Percentiles rank a stretch among this genome's conserved stretches.
Conservation (phyloP, 345 rosid genomes). For the Hibiscus mutabilis region DNA sequence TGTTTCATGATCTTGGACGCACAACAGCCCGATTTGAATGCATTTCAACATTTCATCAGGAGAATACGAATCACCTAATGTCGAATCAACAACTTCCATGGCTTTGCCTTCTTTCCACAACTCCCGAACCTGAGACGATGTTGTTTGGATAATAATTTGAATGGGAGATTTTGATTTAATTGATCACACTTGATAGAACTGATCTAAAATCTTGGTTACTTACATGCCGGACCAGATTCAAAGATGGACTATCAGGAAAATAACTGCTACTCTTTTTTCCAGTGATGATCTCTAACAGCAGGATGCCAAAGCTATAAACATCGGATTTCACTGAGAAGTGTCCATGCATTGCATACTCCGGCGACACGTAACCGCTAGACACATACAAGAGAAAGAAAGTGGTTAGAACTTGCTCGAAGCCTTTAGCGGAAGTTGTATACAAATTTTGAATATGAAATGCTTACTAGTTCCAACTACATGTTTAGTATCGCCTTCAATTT, state of each 20-base stretch:
- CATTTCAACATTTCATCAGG: slow-evolving; percentile 31
- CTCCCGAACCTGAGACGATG: slow-evolving; percentile 41
- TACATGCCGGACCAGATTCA: slow-evolving; percentile 46
- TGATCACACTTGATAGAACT: neutral
- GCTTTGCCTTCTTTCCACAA: slow-evolving; percentile 36
- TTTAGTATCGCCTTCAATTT: slow-evolving; percentile 40
- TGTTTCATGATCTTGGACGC: slow-evolving; percentile 46
- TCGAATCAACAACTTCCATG: slow-evolving; percentile 24
- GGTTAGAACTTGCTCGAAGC: neutral
- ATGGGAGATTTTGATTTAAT: neutral
- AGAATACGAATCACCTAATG: slow-evolving; percentile 18
- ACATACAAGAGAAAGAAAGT: neutral
- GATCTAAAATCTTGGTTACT: slow-evolving; percentile 13
- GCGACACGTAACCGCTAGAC: slow-evolving; percentile 69
- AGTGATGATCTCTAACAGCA: slow-evolving; percentile 52
- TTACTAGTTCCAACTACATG: slow-evolving; percentile 74
- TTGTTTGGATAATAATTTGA: neutral
- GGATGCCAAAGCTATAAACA: slow-evolving; percentile 63
- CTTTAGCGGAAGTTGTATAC: too few relatives aligned
- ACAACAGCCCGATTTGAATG: slow-evolving; percentile 51
- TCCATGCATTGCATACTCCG: slow-evolving; percentile 64
- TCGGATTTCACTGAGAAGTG: slow-evolving; percentile 62
- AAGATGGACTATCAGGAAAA: slow-evolving; percentile 17
- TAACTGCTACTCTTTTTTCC: slow-evolving; percentile 35
- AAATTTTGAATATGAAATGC: slow-evolving; percentile 1